Evolutionary conservation across 2,329 filamentous ascomycete genomes (phyloP), one percentile per base, ranked within the genome.

Genomic region (Verticillium tricorpus): DNA sequence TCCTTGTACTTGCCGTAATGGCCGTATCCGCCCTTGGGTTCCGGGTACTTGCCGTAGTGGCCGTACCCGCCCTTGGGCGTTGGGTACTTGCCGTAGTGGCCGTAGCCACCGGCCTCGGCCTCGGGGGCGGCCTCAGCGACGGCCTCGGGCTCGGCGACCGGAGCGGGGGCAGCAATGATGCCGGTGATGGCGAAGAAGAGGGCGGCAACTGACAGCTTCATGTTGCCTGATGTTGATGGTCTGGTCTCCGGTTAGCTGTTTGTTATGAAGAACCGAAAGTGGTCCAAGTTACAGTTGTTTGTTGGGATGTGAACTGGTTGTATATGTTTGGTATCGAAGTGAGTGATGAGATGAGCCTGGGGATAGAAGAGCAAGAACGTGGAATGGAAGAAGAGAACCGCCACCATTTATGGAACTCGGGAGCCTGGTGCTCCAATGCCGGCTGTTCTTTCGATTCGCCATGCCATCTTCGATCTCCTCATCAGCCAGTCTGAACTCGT

Each of bases 131-230:
- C 62, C 5, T 58, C 64, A 17, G 63, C 63, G 14, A 73, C 35
- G 40, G 56, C 45, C n/a, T 59, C 60, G 28, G 60, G 45, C 8
- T 67, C 64, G 12, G 69, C 63, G 25, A 65, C 67, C 1, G 70
- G 62, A 15, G 66, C 57, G 11, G 64, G 64, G 5, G 60, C 64
- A 14, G 63, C 63, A 12, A 73, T 40, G 40, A 63, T 62, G 32
- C 68, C 71, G 37, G 67, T 60, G 57, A 67, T 63, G 55, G 69
- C 64, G 61, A 72, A 58, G 58, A 72, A 60, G 34, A 73, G 57
- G 54, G 69, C 61, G 55, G 69, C 54, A 58, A 66, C 39, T 37
- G 69, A 63, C 39, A 74, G 60, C 69, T 73, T 75, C 73, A 75
- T 75, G 6, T 61, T 72, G 59, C 11, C 11, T 57, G 52, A 22